Base-by-base conservation (phyloP, 371 early-diverging fungal species). In the Coemansia sp. region DNA sequence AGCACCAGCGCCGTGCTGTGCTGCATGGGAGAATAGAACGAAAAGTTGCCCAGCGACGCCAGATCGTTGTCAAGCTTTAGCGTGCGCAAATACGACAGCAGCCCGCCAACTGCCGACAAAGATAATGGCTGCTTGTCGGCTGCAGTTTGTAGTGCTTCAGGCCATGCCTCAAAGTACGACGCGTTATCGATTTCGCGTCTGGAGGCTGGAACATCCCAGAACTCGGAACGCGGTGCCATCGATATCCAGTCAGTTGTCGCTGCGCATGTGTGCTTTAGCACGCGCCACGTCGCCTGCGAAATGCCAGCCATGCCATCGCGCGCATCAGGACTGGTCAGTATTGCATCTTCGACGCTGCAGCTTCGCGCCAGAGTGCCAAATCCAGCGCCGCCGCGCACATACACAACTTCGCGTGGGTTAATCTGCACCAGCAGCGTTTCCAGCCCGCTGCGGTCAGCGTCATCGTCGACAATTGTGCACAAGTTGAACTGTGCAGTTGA, bases 381-480 rank as follows among this genome's bases (percentile, higher is more conserved):
- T 10, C 80, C 74, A 5, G 80, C 69, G 13, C 80, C 80, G 42
- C 81, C 80, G 21, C 71, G 77, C 50, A 80, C 81, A 45, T 71
- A 80, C 0, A 99, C 87, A 11, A 97, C 78, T 77, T 99, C 98
- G 22, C 85, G 83, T 8, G 98, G 98, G 67, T 90, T 90, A 39
- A 94, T 79, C 79, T 99, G 99, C 68, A 92, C 84, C 18, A 99
- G 82, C 54, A 99, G 72, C 0, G 98, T 99, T 74, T 94, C 95
- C 31, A 99, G 85, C 40, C 85, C 85, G 16, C 94, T 92, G 13
- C 94, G 84, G 64, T 92, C 87, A 22, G 82, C 74, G 71, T 95
- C 97, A 72, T 99, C 99, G 37, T 87, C 81, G 61, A 95, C 90
- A 3, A 84, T 80, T 2, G 72, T 69, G 58, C 88, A 85, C 37